Evolutionary conservation across 495 filamentous ascomycete genomes (phyloP), one percentile per base, ranked within the genome.

Genomic region (Penicillium daleae): DNA sequence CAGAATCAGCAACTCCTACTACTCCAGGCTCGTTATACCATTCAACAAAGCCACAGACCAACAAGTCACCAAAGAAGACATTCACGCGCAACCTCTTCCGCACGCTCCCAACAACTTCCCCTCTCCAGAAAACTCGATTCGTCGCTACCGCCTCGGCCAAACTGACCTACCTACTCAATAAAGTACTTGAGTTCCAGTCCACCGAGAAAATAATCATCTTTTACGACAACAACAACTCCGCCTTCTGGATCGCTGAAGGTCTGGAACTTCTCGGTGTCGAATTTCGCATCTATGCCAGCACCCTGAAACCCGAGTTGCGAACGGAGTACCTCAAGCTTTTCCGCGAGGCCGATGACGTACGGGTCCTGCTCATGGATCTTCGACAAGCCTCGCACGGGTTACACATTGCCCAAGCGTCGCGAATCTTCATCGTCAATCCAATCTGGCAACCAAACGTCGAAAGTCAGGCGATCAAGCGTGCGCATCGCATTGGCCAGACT

Each of bases 381-480:
- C 83, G 83, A 3, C 90, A 95, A 71, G 93, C 93, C 17, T 92
- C 94, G 3, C 91, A 92, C 60, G 94, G 94, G 0, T 80, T 98
- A 0, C 92, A 97, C 66, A 86, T 97, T 68, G 85, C 86, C 22
- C 85, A 85, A 33, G 94, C 95, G 5, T 92, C 88, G 0, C 82
- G 94, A 0, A 89, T 97, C n/a, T 96, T 90, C 78, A 97, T 98
- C 66, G 82, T 97, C 62, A 96, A 92, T 60, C 94, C 94, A 0
- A 90, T 95, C 31, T 88, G 95, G 76, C 90, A 91, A 53, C 91
- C 92, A 0, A 89, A 90, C 61, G 84, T 97, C 8, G 91, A 97
- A 68, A 92, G 90, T 4, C 94, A 98, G 72, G 94, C 94, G 3
- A 90, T 97, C 64, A 96, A 94, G 65, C 89, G 94, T 66, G 92